phyloP scores from a whole-genome alignment of 768 basidiomycete species.

The Hebeloma cylindrosporum region DNA sequence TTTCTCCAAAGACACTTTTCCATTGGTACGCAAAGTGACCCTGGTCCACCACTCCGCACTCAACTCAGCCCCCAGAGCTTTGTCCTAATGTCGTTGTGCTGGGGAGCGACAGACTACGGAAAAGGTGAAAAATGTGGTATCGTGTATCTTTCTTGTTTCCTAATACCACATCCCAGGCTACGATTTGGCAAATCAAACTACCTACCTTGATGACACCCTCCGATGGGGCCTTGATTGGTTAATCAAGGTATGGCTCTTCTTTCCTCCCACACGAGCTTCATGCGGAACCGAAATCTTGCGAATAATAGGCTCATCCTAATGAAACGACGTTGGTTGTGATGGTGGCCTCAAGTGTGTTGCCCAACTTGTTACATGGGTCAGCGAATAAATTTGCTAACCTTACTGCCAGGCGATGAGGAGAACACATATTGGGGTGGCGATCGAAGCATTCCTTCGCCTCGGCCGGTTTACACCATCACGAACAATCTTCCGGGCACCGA shows the following conservation, averaged over 20 bases:
- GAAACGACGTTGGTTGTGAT: slow-evolving; percentile 74
- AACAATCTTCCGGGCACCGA: slow-evolving; percentile 84
- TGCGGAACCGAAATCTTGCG: not conserved
- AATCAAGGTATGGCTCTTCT: slow-evolving; percentile 58
- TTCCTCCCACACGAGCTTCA: slow-evolving; percentile 1
- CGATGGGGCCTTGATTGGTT: slow-evolving; percentile 93
- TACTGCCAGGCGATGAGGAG: slow-evolving; percentile 52
- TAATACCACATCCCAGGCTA: slow-evolving; percentile 51
- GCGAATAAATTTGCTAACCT: slow-evolving; percentile 2
- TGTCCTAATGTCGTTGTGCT: slow-evolving; percentile 81
- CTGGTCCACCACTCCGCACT: not conserved
- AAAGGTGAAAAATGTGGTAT: slow-evolving; percentile 52
- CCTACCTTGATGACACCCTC: slow-evolving; percentile 88
- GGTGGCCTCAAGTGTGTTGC: slow-evolving; percentile 59
- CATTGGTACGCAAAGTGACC: slow-evolving; percentile 52
- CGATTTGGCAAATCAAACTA: slow-evolving; percentile 81
- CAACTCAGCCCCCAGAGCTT: slow-evolving; percentile 52
- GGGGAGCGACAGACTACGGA: slow-evolving; percentile 87
- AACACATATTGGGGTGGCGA: slow-evolving; percentile 92
- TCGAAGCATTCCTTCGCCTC: slow-evolving; percentile 65
- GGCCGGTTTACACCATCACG: slow-evolving; percentile 81
- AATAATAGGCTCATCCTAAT: slow-evolving; percentile 71
- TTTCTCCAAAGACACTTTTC: slow-evolving; percentile 87
- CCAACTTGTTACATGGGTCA: not conserved
- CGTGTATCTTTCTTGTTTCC: not conserved